These are phyloP conservation scores for Sanghuangporus sanghuang DNA, from an alignment of 1,284 basidiomycete species.

Conservation along the genomic window DNA sequence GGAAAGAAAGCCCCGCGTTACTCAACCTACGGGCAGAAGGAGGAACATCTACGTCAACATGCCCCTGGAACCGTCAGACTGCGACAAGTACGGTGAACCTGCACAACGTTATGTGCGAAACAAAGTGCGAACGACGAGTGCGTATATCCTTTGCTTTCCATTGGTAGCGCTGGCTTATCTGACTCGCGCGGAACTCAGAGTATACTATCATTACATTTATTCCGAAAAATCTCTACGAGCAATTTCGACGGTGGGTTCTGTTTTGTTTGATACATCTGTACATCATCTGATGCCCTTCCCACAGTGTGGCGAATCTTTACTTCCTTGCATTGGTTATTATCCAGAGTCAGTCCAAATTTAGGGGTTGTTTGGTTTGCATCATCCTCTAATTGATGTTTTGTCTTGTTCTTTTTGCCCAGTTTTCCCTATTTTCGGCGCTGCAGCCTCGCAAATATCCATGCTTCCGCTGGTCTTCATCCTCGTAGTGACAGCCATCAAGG, in stretches of 20 bases:
- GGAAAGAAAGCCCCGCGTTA: conserved; percentile 5
- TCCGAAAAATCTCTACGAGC: conserved; percentile 91
- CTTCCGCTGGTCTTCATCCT: conserved; percentile 88
- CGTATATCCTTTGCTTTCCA: conserved; percentile 31
- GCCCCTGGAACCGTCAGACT: conserved; percentile 57
- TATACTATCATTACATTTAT: conserved; percentile 90
- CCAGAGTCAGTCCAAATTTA: conserved; percentile 32
- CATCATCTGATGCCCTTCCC: conserved; percentile 18
- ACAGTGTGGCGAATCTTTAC: conserved; percentile 87
- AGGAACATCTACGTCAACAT: conserved; percentile 81
- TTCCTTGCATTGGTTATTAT: conserved; percentile 83
- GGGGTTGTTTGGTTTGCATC: conserved; percentile 38
- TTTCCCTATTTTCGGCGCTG: conserved; percentile 88
- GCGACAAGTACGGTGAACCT: conserved; percentile 74
- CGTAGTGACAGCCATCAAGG: conserved; percentile 88
- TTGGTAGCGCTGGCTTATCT: background rate
- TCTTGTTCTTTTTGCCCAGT: conserved; percentile 39
- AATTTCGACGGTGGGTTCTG: conserved; percentile 69
- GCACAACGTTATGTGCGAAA: conserved; percentile 78
- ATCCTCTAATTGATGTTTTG: background rate
- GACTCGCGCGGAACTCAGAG: conserved; percentile 41
- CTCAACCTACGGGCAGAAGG: conserved; percentile 46
- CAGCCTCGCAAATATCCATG: conserved; percentile 79
- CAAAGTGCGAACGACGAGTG: conserved; percentile 92
- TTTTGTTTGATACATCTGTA: conserved; percentile 4